Percentiles rank a stretch among this genome's conserved stretches.
phyloP scores from a whole-genome alignment of 202 grass and related monocot genomes.

The Schoenoplectus tabernaemontani region DNA sequence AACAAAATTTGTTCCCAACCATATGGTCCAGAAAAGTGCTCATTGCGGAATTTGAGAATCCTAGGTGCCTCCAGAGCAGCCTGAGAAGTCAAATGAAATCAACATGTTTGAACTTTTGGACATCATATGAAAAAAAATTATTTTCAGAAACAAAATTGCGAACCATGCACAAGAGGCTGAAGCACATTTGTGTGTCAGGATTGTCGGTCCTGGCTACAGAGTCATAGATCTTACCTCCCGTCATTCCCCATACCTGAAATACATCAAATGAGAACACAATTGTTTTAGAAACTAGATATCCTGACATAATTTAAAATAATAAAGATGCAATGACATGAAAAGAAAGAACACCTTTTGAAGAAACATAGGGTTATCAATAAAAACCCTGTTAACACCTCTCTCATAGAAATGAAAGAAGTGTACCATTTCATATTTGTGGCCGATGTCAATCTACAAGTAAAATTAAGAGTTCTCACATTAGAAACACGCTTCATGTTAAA shows the following conservation, averaged over 20 bases:
- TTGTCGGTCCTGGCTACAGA: conserved; percentile 58
- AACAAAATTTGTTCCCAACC: conserved; percentile 24
- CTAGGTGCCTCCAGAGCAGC: conserved; percentile 77
- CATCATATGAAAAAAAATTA: neutral
- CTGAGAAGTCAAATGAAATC: conserved; percentile 26
- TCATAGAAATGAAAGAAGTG: conserved; percentile 83
- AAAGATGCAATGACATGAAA: neutral
- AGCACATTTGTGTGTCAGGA: conserved; percentile 68
- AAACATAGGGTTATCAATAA: conserved; percentile 78
- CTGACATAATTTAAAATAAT: neutral
- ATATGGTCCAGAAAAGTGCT: conserved; percentile 54
- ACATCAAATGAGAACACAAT: neutral
- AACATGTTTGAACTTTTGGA: neutral
- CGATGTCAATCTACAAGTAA: conserved; percentile 55
- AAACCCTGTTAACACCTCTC: conserved; percentile 86
- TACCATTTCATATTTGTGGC: conserved; percentile 44
- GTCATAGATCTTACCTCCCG: conserved; percentile 88
- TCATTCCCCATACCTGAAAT: conserved; percentile 87
- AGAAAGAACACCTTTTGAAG: conserved; percentile 60
- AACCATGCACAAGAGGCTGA: conserved; percentile 78
- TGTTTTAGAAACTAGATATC: neutral
- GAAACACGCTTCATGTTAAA: too few species aligned
- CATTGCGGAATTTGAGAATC: conserved; percentile 61
- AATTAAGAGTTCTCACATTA: neutral
- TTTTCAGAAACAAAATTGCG: neutral